Evolutionary conservation across 163 green algal species (phyloP).

Genomic region (Prototheca cutis): DNA sequence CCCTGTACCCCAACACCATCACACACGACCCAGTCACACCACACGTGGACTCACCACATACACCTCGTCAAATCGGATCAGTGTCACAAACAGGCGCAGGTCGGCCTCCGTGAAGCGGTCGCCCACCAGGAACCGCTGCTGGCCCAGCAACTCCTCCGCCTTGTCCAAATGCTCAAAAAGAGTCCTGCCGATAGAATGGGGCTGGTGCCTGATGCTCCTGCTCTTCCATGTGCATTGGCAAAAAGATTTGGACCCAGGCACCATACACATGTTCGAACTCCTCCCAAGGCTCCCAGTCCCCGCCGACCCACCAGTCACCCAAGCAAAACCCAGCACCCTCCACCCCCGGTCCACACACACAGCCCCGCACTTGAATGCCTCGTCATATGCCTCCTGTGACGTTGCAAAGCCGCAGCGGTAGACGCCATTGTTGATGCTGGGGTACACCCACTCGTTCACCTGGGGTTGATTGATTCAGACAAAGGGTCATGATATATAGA

Average conservation of each 20-base stretch:
- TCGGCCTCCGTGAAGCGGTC: conserved; percentile 77
- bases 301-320: no score
- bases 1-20: no score
- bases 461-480: not conserved
- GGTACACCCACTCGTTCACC: conserved; percentile 35
- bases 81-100: conserved; percentile 75
- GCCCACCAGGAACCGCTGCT: conserved; percentile 55
- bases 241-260: no score
- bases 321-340: no score
- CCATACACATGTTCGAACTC: no score
- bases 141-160: conserved; percentile 41
- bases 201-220: no score
- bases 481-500: no score
- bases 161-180: conserved; percentile 38
- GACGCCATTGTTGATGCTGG: conserved; percentile 54
- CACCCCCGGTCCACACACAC: no score
- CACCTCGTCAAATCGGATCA: conserved; percentile 65
- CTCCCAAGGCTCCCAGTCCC: no score
- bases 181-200: no score
- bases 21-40: no score
- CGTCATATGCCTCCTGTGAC: conserved; percentile 27
- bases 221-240: no score
- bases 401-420: conserved; percentile 62
- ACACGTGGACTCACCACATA: not conserved
- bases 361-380: conserved; percentile 3